Base-by-base conservation (phyloP, 129 eudicot species). In the Flaveria brownii region DNA sequence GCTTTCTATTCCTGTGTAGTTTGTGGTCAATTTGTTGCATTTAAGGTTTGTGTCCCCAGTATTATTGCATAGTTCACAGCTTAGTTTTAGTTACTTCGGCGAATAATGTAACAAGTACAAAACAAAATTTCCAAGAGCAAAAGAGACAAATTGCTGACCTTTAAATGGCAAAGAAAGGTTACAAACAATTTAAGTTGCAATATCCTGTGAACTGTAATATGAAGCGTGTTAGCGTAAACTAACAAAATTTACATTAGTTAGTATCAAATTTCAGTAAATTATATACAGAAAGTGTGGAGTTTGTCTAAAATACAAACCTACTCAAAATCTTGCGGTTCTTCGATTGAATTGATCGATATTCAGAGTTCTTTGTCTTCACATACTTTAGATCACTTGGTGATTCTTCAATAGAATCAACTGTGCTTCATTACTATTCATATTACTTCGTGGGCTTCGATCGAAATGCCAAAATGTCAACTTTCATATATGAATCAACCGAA, bases 271-370 rank as follows among this genome's bases (percentile, higher is more conserved):
- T 22, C 36, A 16, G 17, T 16, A 64, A 64, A 64, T 64, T 36
- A 15, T n/a, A 33, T 6, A 64, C 70, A 33, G 47, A 64, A 64
- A 33, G 42, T 64, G 23, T 2, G 23, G 15, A 30, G 23, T 6
- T 13, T n/a, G 70, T 36, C 47, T 26, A 26, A 61, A 59, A 64
- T 33, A 64, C 70, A 6, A 64, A 64, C 70, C 49, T 64, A 25
- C 41, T 26, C 41, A 61, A 13, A 26, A 61, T 26, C 42, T 13
- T 60, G 25, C 0, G 15, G 16, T 64, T 64, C 22, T 64, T 15
- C 70, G 16, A 30, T 2, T 64, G 23, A 33, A 64, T 9, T 36
- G 12, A 64, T 2, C 2, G 25, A 64, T 33, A 36, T 64, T 7
- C 13, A n/a, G 25, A 33, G 13, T n/a, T 22, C 36, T 36, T 33